These are phyloP conservation scores for Fusarium sp. DNA, from an alignment of 2,329 filamentous ascomycete species.

Conservation along the genomic window DNA sequence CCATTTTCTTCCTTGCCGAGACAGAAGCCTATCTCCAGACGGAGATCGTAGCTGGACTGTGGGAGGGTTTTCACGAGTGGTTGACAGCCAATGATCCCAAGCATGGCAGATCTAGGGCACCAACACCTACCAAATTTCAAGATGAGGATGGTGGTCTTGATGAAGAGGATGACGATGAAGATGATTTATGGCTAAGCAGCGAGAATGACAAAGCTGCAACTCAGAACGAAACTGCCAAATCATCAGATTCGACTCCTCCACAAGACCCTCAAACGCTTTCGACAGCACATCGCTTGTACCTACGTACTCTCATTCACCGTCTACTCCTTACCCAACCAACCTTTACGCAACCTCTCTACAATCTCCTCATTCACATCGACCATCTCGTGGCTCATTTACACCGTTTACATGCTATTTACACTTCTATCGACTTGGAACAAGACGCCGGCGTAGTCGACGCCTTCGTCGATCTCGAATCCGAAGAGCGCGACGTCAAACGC, in stretches of 20 bases:
- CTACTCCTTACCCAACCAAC: constrained; percentile 72
- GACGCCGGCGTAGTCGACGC: constrained; percentile 85
- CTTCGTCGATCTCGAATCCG: constrained; percentile 75
- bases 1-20: constrained; percentile 89
- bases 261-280: constrained; percentile 89
- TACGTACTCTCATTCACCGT: constrained; percentile 73
- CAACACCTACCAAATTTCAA: constrained; percentile 37
- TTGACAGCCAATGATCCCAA: constrained; percentile 62
- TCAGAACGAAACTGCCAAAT: constrained; percentile 41
- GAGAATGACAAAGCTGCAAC: constrained; percentile 12
- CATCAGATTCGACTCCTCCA: constrained; percentile 36
- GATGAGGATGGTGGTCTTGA: constrained; percentile 16
- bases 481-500: constrained; percentile 74
- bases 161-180: constrained; percentile 34
- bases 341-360: constrained; percentile 74
- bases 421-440: constrained; percentile 80
- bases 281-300: constrained; percentile 80
- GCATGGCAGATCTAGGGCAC: constrained; percentile 37
- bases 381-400: constrained; percentile 81
- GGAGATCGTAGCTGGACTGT: constrained; percentile 84
- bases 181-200: constrained; percentile 47
- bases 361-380: constrained; percentile 79
- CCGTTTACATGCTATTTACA: constrained; percentile 80
- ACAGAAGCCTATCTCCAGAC: constrained; percentile 90
- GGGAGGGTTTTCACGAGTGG: constrained; percentile 83